Evolutionary conservation across 2,329 filamentous ascomycete genomes (phyloP), one percentile per base, ranked within the genome.

Genomic region (Bertia moriformis): DNA sequence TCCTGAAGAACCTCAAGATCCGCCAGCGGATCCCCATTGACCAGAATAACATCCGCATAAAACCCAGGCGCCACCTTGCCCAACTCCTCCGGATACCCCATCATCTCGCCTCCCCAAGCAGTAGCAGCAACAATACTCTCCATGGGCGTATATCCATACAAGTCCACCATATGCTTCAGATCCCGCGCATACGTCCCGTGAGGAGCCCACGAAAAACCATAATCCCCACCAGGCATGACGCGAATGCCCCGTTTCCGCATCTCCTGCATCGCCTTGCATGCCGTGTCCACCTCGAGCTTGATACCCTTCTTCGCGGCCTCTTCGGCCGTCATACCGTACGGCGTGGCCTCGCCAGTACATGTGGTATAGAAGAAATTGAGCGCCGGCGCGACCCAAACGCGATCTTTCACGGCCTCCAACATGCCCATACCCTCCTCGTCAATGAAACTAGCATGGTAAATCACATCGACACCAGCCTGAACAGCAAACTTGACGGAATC

Each of bases 121-220:
- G 61, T 65, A 1, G 65, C 60, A 2, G 63, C 57, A 18, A 67
- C 54, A 22, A 67, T 53, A 3, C 56, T 46, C 39, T 68, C 65
- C 35, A 57, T 53, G 0, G 62, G 52, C 0, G 63, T 65, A 45
- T 65, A 67, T 1, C 51, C 60, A 4, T 67, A 49, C 0, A 63
- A 50, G 5, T 63, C 60, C 13, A 61, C 55, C 37, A 67, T 67
- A 40, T 66, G 63, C 29, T 55, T 59, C 3, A 66, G 52, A 39
- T 68, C 65, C 1, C 58, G 54, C 1, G 64, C 62, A 44, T 67
- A 67, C 0, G 63, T 65, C 4, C 64, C 63, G 33, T 67, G 63
- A 0, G 62, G 63, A 0, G 59, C 60, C 63, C 62, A 67, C 2
- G 62, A 58, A 39, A 67, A 66, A 3, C 63, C 62, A 37, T 64